These are phyloP conservation scores for Malassezia yamatoensis DNA, from an alignment of 1,284 basidiomycete species.

Conservation along the genomic window DNA sequence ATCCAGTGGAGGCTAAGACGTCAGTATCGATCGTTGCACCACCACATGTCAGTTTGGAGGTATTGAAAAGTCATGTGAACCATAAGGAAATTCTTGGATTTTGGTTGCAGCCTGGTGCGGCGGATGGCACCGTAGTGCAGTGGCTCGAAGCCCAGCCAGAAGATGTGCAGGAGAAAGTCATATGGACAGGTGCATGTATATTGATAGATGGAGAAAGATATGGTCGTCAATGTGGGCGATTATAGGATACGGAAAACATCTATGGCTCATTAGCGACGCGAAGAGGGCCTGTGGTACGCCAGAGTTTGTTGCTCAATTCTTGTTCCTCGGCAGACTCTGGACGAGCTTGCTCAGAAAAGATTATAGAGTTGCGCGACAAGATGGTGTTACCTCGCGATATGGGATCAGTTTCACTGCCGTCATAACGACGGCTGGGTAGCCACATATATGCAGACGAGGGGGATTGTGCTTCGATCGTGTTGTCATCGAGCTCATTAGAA, in stretches of 20 bases:
- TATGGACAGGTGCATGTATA: constrained; percentile 42
- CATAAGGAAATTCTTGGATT: constrained; percentile 27
- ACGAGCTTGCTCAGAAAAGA: neutral
- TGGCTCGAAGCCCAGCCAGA: constrained; percentile 32
- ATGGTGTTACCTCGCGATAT: neutral
- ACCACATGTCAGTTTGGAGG: constrained; percentile 28
- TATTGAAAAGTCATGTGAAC: constrained; percentile 28
- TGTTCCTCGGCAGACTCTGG: constrained; percentile 1
- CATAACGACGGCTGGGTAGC: neutral
- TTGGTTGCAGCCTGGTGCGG: constrained; percentile 31
- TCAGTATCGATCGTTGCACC: constrained; percentile 43
- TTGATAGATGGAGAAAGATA: constrained; percentile 35
- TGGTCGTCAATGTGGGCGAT: constrained; percentile 33
- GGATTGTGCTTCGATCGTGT: neutral
- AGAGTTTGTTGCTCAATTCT: constrained; percentile 1
- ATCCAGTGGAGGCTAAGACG: constrained; percentile 15
- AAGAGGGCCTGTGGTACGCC: constrained; percentile 1
- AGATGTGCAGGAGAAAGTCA: constrained; percentile 27
- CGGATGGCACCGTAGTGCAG: constrained; percentile 14
- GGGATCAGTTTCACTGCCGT: neutral
- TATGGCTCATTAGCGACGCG: constrained; percentile 3
- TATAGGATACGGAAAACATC: constrained; percentile 14
- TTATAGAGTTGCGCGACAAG: neutral
- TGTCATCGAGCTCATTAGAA: neutral
- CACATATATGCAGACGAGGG: constrained; percentile 16